These are phyloP conservation scores for Pseudocohnilembus persalinus DNA, from an alignment of 169 alveolate genomes.

Conservation along the genomic window DNA sequence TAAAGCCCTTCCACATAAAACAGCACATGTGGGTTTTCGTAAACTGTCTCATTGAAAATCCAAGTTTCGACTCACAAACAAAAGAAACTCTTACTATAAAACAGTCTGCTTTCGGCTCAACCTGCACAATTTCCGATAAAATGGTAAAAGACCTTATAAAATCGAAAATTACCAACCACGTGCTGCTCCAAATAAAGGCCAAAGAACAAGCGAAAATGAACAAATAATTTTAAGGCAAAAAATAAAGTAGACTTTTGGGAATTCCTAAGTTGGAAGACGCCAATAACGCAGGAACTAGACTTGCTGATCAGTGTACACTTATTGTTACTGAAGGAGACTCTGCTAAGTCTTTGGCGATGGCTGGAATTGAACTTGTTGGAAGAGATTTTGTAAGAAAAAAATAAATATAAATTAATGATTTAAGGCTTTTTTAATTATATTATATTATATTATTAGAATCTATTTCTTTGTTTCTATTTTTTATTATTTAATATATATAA, in stretches of 20 bases:
- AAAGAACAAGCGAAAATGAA: constrained; percentile 93
- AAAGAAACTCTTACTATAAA: constrained; percentile 96
- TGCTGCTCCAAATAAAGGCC: constrained; percentile 93
- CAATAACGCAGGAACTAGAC: constrained; percentile 94
- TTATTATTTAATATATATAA: no score
- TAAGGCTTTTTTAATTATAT: no score
- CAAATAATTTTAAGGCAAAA: constrained; percentile 52
- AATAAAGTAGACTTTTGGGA: constrained; percentile 83
- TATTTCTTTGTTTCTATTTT: no score
- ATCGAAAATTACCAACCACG: constrained; percentile 89
- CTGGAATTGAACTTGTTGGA: constrained; percentile 99
- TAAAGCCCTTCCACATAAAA: constrained; percentile 93
- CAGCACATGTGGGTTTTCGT: constrained; percentile 91
- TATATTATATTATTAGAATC: no score
- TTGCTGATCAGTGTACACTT: constrained; percentile 94
- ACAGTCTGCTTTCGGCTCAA: constrained; percentile 89
- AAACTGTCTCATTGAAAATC: constrained; percentile 97
- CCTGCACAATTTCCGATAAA: constrained; percentile 88
- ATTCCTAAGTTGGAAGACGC: constrained; percentile 99
- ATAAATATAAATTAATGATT: no score
- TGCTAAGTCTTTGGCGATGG: constrained; percentile 98
- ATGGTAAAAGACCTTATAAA: constrained; percentile 88
- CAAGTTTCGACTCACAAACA: constrained; percentile 99
- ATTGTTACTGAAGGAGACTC: constrained; percentile 99
- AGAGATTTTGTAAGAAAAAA: constrained; percentile 88